Evolutionary conservation across 352 stramenopile species (phyloP).

Genomic region (Phytopythium vexans): DNA sequence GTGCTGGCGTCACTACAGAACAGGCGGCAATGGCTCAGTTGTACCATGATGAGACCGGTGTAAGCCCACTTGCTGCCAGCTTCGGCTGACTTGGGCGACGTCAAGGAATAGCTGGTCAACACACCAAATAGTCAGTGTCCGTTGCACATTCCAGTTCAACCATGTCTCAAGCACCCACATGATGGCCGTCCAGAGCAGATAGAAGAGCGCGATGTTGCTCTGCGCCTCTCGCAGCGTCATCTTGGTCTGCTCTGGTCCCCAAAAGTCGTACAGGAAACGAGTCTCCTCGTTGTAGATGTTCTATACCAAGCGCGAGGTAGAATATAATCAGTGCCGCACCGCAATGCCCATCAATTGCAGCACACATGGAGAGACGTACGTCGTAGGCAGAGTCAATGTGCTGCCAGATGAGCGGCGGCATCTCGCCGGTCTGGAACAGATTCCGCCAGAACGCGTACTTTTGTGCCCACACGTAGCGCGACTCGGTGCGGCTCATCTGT

Average conservation of each 20-base stretch:
- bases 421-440: constrained; percentile 41
- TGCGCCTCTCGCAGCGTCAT: constrained; percentile 49
- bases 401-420: constrained; percentile 46
- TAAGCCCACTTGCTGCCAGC: constrained; percentile 48
- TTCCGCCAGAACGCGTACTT: constrained; percentile 60
- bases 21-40: constrained; percentile 3
- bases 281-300: constrained; percentile 59
- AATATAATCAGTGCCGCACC: no score
- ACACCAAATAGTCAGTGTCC: constrained; percentile 4
- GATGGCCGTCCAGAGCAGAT: constrained; percentile 55
- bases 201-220: constrained; percentile 64
- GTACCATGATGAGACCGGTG: constrained; percentile 39
- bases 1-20: neutral
- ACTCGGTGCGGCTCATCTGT: constrained; percentile 55
- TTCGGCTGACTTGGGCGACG: constrained; percentile 32
- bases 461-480: constrained; percentile 49
- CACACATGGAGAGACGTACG: constrained; percentile 26
- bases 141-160: neutral
- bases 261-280: constrained; percentile 60
- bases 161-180: constrained; percentile 30
- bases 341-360: neutral
- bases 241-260: constrained; percentile 39
- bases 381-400: constrained; percentile 62
- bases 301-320: constrained; percentile 27
- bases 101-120: constrained; percentile 40